Conservation (phyloP, 1,139 yeast species). For the Yamadazyma pseudoaaseri region DNA sequence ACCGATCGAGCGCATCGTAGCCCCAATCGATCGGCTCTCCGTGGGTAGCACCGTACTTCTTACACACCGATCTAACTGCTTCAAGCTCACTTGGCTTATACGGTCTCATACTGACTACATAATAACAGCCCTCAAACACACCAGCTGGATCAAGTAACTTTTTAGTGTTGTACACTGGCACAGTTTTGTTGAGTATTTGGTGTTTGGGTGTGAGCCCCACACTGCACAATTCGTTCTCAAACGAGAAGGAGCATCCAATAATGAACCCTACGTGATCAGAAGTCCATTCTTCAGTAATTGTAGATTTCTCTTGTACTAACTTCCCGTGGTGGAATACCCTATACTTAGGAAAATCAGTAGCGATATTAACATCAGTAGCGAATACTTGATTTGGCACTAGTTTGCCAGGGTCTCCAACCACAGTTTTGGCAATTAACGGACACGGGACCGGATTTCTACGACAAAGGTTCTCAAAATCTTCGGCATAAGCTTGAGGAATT, state of each 20-base stretch:
- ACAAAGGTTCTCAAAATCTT: slow-evolving; percentile 33
- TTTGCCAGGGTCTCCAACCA: slow-evolving; percentile 12
- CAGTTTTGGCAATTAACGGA: slow-evolving; percentile 24
- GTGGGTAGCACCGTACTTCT: slow-evolving; percentile 24
- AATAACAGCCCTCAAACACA: slow-evolving; percentile 24
- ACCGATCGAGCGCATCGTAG: slow-evolving; percentile 24
- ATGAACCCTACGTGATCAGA: slow-evolving; percentile 29
- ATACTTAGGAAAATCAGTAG: slow-evolving; percentile 29
- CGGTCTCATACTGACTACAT: slow-evolving; percentile 39
- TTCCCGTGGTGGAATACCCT: slow-evolving; percentile 25
- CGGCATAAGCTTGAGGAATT: slow-evolving; percentile 80
- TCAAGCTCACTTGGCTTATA: slow-evolving; percentile 22
- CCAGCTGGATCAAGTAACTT: slow-evolving; percentile 27
- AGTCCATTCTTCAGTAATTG: slow-evolving; percentile 26
- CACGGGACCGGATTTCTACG: slow-evolving; percentile 32
- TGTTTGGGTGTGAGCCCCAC: slow-evolving; percentile 25
- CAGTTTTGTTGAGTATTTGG: slow-evolving; percentile 7
- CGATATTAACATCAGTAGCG: slow-evolving; percentile 22
- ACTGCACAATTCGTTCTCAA: slow-evolving; percentile 25
- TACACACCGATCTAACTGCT: slow-evolving; percentile 23
- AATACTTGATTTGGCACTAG: too few relatives aligned
- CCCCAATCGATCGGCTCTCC: slow-evolving; percentile 41
- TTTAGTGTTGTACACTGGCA: slow-evolving; percentile 18
- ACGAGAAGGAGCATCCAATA: slow-evolving; percentile 36
- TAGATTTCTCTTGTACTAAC: slow-evolving; percentile 16